These are phyloP conservation scores for Erigeron philadelphicus DNA, from an alignment of 140 eudicot genomes.

Conservation along the genomic window DNA sequence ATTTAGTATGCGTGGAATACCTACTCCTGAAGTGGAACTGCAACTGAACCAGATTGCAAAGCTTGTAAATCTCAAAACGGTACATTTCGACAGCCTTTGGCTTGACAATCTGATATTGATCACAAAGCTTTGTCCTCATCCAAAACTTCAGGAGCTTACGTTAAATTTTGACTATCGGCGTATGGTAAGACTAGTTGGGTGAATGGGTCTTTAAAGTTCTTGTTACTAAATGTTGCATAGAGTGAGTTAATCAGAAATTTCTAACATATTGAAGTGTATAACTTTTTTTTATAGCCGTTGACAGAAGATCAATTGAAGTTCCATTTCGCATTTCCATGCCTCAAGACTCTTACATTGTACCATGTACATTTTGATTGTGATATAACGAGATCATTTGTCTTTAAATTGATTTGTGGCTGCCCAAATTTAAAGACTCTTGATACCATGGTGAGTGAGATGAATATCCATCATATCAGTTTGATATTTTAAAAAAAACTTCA, in stretches of 20 bases:
- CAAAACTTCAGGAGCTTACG: constrained; percentile 10
- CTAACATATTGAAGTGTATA: not conserved
- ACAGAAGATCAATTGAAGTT: not conserved
- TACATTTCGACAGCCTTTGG: not conserved
- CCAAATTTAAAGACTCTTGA: constrained; percentile 10
- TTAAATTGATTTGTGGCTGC: constrained; percentile 12
- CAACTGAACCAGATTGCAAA: not conserved
- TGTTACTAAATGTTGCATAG: not conserved
- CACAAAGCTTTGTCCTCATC: not conserved
- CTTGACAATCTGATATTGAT: not conserved
- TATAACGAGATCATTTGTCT: not conserved
- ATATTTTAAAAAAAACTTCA: not conserved
- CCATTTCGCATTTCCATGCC: not conserved
- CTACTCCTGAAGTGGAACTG: not conserved
- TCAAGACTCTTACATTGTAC: not conserved
- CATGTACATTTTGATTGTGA: not conserved
- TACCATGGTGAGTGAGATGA: not conserved
- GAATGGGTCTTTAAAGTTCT: not conserved
- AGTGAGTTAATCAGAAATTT: not conserved
- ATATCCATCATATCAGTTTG: not conserved
- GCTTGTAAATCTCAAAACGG: constrained; percentile 7
- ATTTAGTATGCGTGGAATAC: too few species aligned
- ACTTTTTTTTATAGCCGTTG: not conserved
- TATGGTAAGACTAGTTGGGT: not conserved
- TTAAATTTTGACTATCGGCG: not conserved